These are phyloP conservation scores for Begonia masoniana DNA, from an alignment of 306 rosid genomes.

Conservation along the genomic window DNA sequence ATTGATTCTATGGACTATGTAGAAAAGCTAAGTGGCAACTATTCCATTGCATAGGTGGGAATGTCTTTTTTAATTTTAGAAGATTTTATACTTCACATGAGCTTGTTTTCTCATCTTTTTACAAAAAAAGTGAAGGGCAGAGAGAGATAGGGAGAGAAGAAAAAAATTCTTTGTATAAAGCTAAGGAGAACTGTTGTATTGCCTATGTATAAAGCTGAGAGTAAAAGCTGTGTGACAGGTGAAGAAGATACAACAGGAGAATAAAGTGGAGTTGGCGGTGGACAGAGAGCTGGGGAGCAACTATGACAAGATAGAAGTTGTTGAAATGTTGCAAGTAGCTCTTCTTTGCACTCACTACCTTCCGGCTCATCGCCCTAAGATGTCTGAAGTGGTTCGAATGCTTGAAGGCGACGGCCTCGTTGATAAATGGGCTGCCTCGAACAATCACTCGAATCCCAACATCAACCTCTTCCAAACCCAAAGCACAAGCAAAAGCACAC, in stretches of 20 bases:
- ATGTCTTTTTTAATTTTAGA: too few relatives aligned
- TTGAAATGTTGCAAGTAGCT: conserved; percentile 92
- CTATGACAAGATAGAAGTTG: conserved; percentile 78
- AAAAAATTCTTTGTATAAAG: not conserved
- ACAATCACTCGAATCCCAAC: conserved; percentile 29
- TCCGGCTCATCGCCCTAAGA: conserved; percentile 87
- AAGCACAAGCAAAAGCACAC: conserved; percentile 29
- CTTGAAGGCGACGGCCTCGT: conserved; percentile 97
- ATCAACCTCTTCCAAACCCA: conserved; percentile 33
- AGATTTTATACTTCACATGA: too few relatives aligned
- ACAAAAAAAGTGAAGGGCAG: not conserved
- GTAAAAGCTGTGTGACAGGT: conserved; percentile 35
- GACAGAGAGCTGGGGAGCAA: conserved; percentile 71
- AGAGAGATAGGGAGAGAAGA: not conserved
- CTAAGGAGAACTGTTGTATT: not conserved
- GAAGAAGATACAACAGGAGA: conserved; percentile 73
- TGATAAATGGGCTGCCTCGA: conserved; percentile 92
- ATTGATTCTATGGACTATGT: too few relatives aligned
- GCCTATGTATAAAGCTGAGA: conserved; percentile 2
- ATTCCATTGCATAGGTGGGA: too few relatives aligned
- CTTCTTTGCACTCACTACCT: conserved; percentile 75
- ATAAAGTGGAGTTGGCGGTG: conserved; percentile 71
- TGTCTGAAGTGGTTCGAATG: conserved; percentile 97
- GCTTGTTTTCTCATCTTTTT: not conserved
- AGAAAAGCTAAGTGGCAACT: too few relatives aligned